Evolutionary conservation across 1,284 basidiomycete species (phyloP), one percentile per base, ranked within the genome.

Genomic region (Leccinum pachyderme): DNA sequence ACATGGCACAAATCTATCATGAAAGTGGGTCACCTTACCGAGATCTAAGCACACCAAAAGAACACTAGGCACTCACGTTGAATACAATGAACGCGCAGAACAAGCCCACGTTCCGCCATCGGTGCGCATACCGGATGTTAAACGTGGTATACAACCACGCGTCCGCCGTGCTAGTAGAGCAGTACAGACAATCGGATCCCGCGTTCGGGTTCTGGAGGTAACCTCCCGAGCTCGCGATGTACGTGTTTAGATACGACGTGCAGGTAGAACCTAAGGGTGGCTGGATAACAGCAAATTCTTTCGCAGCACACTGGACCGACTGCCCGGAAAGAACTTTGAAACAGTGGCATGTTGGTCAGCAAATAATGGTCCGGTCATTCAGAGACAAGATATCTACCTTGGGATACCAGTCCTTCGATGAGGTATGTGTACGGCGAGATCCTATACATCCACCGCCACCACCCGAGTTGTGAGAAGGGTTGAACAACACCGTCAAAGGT

Each of bases 401-500:
- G 76, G 3, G 79, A 79, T 27, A 82, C 63, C 32, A 85, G 63
- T 28, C 78, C 83, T 63, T 86, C 84, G 54, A 84, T 72, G 35
- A 87, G 71, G 63, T 87, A 89, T 0, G 89, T 90, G 73, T 86
- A 92, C 0, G 92, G 92, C 2, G 88, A 90, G 13, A 89, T 66
- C 45, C 78, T 81, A 67, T 93, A 90, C 86, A 92, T 89, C 86
- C 90, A 93, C 60, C 76, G 75, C 90, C 89, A 92, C 86, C 89
- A 92, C 6, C 84, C 86, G 6, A 92, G 80, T 13, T 77, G 69
- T 6, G 75, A 64, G 72, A 75, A 87, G 0, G 86, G 85, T 66
- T 88, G 85, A 48, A 87, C 59, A 25, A 86, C 82, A 61, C 85
- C 86, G 57, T 85, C 81, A 13, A 90, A 90, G 3, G 77, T 81